Base-by-base conservation (phyloP, 371 early-diverging fungal species). In the Mortierella sp. region DNA sequence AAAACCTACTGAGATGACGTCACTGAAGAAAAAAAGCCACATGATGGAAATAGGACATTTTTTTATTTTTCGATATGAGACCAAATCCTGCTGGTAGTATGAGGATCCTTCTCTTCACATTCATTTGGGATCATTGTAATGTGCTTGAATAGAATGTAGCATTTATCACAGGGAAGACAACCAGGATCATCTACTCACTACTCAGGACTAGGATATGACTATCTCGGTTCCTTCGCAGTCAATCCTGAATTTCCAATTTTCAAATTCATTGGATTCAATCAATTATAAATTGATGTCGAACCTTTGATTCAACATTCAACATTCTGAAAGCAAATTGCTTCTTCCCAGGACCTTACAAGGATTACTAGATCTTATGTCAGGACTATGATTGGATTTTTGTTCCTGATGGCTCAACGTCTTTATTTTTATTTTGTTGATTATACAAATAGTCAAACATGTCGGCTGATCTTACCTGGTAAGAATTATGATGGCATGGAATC, bases 391-490 rank as follows among this genome's bases (percentile, higher is more conserved):
- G 34, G 35, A 57, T 34, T 34, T 1, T 19, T 17, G 17, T 19
- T 1, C 10, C 9, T 17, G 7, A 34, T n/a, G n/a, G 17, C 31
- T 34, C 34, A 57, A 57, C 34, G 34, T 57, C 22, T 32, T 19
- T 23, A 6, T 43, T 70, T 28, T 56, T 53, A 45, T 42, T 51
- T 53, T 45, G 28, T 73, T 62, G 53, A 66, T 56, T 29, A n/a
- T 2, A 28, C 49, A 22, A 35, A 31, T 66, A 78, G 79, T 73
- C 72, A 69, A 75, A 66, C 68, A 72, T 72, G 72, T 76, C 71
- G 75, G 76, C 76, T 71, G 75, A 80, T 80, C 71, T 80, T 75
- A 69, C 75, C 68, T 75, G 75, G 73, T 78, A 74, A 66, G 75
- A 45, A 59, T 53, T 53, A 28, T 53, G 28, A 26, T 53, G 2